Base-by-base conservation (phyloP, 2,329 filamentous ascomycete genomes). In the Claviceps quebecensis region DNA sequence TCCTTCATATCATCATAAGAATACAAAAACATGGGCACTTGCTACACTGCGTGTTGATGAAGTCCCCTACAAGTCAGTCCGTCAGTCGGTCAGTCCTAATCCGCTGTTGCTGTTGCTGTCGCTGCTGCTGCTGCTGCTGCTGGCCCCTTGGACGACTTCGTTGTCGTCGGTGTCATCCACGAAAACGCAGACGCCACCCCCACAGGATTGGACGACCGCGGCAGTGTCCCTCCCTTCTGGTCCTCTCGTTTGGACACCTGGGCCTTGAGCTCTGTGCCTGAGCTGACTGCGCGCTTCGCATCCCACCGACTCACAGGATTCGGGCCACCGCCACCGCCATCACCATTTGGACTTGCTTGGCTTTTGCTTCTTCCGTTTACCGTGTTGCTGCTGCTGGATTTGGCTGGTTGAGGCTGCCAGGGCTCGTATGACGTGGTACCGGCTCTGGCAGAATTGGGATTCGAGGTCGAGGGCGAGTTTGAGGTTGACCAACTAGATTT, bases 111-210 rank as follows among this genome's bases (percentile, higher is more conserved):
- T 29, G 26, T 29, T 23, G 22, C 3, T 26, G 7, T 7, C 3
- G 26, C 1, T 29, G 26, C 7, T 29, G 29, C 57, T 14, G 64
- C 64, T 23, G 64, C 56, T 5, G 64, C 56, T 6, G 67, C 58
- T 9, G 70, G 61, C 2, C 69, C 53, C 57, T 65, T 67, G 37
- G 61, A 47, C 40, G 62, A 45, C 45, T 72, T 67, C 48, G 62
- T 63, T 16, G 66, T 63, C 17, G 66, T 57, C 41, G 74, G 68
- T 47, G 86, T 91, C 72, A 96, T 83, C 90, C 90, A 97, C 13
- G 86, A 84, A 70, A 97, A 97, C 2, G 91, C 91, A 53, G 87
- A 93, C 14, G 86, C 91, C n/a, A 87, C 87, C 8, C 91, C 91
- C 17, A 95, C 79, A 0, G 93, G 91, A 62, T 97, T 97, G 36